Percentiles rank a stretch among this genome's conserved stretches.
Conservation (phyloP, 176 grass and related monocot genomes). For the Oropetium thomaeum region DNA sequence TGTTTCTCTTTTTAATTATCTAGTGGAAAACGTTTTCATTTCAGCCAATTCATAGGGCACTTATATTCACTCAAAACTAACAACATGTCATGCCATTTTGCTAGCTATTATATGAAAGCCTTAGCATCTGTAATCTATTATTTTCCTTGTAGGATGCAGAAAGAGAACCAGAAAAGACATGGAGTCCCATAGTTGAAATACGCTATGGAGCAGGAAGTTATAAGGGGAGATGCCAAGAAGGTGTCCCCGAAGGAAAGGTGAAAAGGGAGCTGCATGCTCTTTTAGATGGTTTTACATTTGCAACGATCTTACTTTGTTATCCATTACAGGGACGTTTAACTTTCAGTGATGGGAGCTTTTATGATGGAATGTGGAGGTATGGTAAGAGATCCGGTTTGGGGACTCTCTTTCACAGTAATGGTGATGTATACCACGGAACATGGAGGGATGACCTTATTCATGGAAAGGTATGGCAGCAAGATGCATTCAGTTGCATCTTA, state of each 20-base stretch:
- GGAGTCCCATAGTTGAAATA: constrained; percentile 79
- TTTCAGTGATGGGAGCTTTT: constrained; percentile 77
- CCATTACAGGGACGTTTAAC: constrained; percentile 61
- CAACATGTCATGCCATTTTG: background rate
- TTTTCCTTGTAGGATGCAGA: constrained; percentile 67
- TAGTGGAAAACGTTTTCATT: background rate
- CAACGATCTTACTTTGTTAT: constrained; percentile 17
- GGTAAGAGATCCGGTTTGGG: constrained; percentile 93
- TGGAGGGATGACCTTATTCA: constrained; percentile 98
- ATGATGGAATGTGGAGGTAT: constrained; percentile 88
- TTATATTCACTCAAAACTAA: background rate
- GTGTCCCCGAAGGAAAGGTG: constrained; percentile 98
- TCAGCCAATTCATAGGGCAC: background rate
- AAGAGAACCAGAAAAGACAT: constrained; percentile 91
- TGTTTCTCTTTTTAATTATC: background rate
- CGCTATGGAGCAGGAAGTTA: constrained; percentile 80
- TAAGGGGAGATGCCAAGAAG: constrained; percentile 87
- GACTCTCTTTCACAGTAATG: constrained; percentile 80
- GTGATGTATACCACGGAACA: constrained; percentile 91
- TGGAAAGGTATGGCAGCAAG: constrained; percentile 71
- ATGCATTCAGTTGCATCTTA: background rate
- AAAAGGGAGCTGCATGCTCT: background rate
- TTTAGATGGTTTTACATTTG: background rate
- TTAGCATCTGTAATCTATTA: constrained; percentile 23
- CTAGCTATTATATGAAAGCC: background rate